A percentile compares a stretch with the other conserved stretches of the same genome.
Evolutionary conservation across 2,329 filamentous ascomycete genomes (phyloP).

Genomic region (Aspergillus sp.): DNA sequence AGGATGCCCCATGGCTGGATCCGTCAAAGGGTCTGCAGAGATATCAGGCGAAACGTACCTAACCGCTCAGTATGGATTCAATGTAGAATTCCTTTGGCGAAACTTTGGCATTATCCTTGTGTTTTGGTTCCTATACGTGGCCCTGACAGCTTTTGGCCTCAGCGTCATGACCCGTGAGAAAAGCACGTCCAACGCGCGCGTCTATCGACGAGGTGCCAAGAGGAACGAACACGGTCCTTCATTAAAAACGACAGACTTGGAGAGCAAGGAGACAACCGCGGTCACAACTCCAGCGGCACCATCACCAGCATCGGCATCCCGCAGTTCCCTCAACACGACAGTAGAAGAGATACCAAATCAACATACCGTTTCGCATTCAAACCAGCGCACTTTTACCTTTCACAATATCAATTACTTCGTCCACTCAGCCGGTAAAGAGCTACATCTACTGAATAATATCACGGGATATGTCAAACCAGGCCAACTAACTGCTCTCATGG

Average conservation of each 20-base stretch:
- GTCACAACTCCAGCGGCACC: no score
- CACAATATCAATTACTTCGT: slow-evolving; percentile 67
- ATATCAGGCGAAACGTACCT: slow-evolving; percentile 34
- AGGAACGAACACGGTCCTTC: no score
- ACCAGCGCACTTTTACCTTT: slow-evolving; percentile 62
- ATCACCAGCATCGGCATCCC: no score
- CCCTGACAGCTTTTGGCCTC: neutral
- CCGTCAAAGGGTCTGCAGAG: slow-evolving; percentile 46
- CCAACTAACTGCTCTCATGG: slow-evolving; percentile 69
- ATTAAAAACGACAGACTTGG: no score
- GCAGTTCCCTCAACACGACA: no score
- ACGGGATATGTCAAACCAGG: slow-evolving; percentile 66
- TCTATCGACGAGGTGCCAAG: neutral
- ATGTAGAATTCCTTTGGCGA: slow-evolving; percentile 51
- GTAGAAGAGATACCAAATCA: no score
- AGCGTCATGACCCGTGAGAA: neutral
- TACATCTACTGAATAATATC: slow-evolving; percentile 49
- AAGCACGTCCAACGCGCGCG: neutral
- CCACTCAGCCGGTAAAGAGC: slow-evolving; percentile 30
- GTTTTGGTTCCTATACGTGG: slow-evolving; percentile 27
- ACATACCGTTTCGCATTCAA: no score
- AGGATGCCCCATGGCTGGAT: slow-evolving; percentile 46
- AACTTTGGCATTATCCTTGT: slow-evolving; percentile 72
- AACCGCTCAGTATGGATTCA: slow-evolving; percentile 39
- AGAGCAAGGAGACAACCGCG: no score